Evolutionary conservation across 2,329 filamentous ascomycete genomes (phyloP), one percentile per base, ranked within the genome.

Genomic region (Cladophialophora carrionii): DNA sequence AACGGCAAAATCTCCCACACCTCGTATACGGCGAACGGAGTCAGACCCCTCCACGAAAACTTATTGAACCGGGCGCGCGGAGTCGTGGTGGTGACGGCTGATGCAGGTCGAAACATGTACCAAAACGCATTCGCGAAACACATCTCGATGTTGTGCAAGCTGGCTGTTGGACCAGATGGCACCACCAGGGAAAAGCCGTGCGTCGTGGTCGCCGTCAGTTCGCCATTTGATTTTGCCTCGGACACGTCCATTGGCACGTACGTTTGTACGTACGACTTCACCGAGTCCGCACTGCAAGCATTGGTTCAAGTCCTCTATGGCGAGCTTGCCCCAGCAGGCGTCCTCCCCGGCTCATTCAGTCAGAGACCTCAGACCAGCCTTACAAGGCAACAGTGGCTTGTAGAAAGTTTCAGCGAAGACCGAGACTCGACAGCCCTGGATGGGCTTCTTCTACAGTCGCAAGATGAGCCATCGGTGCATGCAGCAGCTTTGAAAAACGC

Each of bases 101-200:
- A 98, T 78, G 93, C 93, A 0, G 96, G 96, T 74, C 85, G 93
- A 48, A 97, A 98, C 74, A 80, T 96, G 14, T 98, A 97, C 74
- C 94, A 98, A 76, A 88, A 92, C 57, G 92, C 92, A 0, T 98
- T 98, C 75, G 94, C 94, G 1, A 98, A 97, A 75, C 94, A 98
- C 71, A 91, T 97, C 8, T 90, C 93, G 12, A 95, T 96, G 89
- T 94, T 97, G 78, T 97, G 93, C 78, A 80, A 78, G 64, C 74
- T 78, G 8, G 76, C 80, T 51, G 75, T 74, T 52, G 75, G 76
- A 22, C 68, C 74, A 37, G 73, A 75, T 31, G 78, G 78, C 1
- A 77, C 78, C 51, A 73, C 74, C 63, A 78, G 81, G 9, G 84
- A 95, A 76, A 97, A 96, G 78, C 91, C 93, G 0, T 80, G 97